Evolutionary conservation across 225 moss, liverwort and hornwort species (phyloP).

Genomic region (Pseudoscleropodium purum): DNA sequence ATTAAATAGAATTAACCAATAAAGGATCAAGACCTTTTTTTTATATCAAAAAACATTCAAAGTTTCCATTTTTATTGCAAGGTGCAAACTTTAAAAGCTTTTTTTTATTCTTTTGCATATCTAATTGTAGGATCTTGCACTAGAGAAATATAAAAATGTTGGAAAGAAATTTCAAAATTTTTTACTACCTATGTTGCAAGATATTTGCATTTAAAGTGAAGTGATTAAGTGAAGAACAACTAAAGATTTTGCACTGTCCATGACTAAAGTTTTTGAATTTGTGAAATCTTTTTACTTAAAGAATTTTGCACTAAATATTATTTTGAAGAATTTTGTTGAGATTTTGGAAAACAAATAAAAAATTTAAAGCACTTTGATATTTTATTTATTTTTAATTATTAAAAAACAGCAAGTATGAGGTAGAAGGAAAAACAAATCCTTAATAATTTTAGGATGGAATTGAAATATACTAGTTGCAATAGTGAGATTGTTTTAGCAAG

Average conservation of each 20-base stretch:
- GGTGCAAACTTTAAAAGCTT: no score
- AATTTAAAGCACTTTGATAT: accelerated
- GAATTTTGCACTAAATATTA: no score
- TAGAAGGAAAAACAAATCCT: no score
- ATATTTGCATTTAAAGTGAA: no score
- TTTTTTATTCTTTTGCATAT: no score
- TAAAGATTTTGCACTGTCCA: no score
- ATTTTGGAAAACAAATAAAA: background rate
- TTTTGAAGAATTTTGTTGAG: no score
- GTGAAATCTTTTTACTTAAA: no score
- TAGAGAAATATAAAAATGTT: background rate
- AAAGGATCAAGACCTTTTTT: background rate
- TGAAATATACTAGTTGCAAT: background rate
- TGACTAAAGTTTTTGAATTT: background rate
- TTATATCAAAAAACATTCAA: background rate
- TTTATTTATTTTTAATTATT: background rate
- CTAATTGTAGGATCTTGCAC: accelerated
- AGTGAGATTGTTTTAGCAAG: background rate
- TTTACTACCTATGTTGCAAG: background rate
- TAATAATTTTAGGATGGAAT: no score
- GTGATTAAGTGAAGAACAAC: no score
- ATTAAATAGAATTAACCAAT: background rate
- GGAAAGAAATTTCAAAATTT: background rate
- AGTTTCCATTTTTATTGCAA: background rate
- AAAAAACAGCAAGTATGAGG: accelerated